Base-by-base conservation (phyloP, 805 yeast species). In the Yamadazyma laniorum region DNA sequence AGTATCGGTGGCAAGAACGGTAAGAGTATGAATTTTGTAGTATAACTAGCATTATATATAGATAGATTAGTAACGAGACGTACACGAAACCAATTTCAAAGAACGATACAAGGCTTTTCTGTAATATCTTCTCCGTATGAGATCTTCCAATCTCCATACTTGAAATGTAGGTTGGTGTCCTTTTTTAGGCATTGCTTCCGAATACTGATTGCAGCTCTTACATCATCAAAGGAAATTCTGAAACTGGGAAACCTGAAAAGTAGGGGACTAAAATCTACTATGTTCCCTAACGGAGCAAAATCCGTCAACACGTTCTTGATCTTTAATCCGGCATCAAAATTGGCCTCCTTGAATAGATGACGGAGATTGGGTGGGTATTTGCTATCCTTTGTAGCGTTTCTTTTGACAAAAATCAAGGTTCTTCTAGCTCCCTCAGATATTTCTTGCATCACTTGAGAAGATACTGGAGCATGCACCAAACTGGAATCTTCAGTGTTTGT, bases 41-140 rank as follows among this genome's bases (percentile, higher is more conserved):
- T 44, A 26, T 44, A 42, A 32, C 32, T 13, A 18, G 6, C 19
- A 31, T 11, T 12, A 18, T 18, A 14, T 18, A 18, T 13, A 31
- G 25, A 16, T 12, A 16, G 16, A 3, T n/a, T 31, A 5, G 14
- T 16, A 14, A 29, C 17, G 18, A 29, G 17, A 29, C 14, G 15
- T 26, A 13, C 29, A 17, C 7, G 12, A 6, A 13, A 18, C n/a
- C 18, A n/a, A 8, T 31, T 17, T 18, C 21, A 31, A 40, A 32
- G 14, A 13, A 8, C 25, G 4, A 32, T 11, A 23, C 34, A 30
- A 18, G 34, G 35, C 13, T 18, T 25, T 25, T 83, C 89, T 5
- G 85, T 69, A 1, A 76, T 74, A 55, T 85, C 95, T 30, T 70
- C 72, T 0, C 83, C 85, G 47, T 76, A 85, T 78, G 80, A 74